Evolutionary conservation across 2,329 filamentous ascomycete species (phyloP), one percentile per base, ranked within the genome.

Genomic region (Pseudogymnoascus sp.): DNA sequence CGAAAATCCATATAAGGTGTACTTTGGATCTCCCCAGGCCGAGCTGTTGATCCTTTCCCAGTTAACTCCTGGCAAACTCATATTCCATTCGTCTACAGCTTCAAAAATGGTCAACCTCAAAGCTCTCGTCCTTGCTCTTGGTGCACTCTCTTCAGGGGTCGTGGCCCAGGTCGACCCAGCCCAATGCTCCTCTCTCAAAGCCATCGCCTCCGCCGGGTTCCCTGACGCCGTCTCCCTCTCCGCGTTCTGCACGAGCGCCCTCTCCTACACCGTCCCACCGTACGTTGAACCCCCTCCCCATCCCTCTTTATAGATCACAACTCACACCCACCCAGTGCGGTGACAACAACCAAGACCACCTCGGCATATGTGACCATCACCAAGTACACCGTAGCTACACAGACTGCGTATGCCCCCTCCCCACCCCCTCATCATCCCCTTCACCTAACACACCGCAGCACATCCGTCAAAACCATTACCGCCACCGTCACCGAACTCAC

Each of bases 31-130:
- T 53, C 50, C 50, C 50, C n/a, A 35, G 33, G 21, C 11, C 16
- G 16, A 56, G 29, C 50, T 56, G 50, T 56, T 56, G 50, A 21
- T 56, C 50, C 50, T 14, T 56, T 56, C 50, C 50, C 4, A 21
- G n/a, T 35, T 56, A 56, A 56, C 29, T 33, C 50, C 50, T 56
- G 29, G 50, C 29, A 56, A 56, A 33, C 33, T 21, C 29, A 56
- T 56, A 5, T 8, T 14, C 29, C 50, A 56, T 10, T 19, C 29
- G 11, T 56, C 50, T 33, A 56, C 16, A 35, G 50, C 50, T 56
- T 56, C 50, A 56, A 56, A 56, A 56, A 56, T 56, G 50, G 50
- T 56, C 50, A 33, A n/a, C 29, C 50, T 56, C 50, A 56, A 56
- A 35, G 29, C 50, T 35, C 50, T 56, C 3, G 50, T 56, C n/a